Evolutionary conservation across 2,329 filamentous ascomycete species (phyloP).

Genomic region (Fusarium verrucosum): DNA sequence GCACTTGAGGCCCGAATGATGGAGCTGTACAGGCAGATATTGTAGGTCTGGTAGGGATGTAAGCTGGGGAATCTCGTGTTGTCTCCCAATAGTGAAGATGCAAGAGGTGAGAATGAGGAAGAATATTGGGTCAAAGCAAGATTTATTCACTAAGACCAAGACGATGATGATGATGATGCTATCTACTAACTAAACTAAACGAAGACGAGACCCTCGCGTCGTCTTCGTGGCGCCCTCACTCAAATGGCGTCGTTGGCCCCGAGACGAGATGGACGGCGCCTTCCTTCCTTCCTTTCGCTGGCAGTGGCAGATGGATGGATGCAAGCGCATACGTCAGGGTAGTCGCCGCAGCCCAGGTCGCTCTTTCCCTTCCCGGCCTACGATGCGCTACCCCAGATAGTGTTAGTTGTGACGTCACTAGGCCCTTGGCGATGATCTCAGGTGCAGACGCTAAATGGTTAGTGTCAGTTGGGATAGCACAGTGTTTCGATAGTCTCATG

Average conservation of each 20-base stretch:
- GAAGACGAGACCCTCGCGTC: constrained; percentile 29
- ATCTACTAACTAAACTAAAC: too few species aligned
- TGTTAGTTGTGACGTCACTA: constrained; percentile 40
- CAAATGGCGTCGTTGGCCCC: constrained; percentile 33
- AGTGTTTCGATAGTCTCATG: constrained; percentile 4
- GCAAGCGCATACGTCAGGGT: constrained; percentile 36
- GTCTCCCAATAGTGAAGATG: background rate
- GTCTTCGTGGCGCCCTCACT: constrained; percentile 26
- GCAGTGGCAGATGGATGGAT: too few species aligned
- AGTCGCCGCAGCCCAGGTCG: constrained; percentile 30
- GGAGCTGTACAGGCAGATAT: constrained; percentile 9
- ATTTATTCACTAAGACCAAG: constrained; percentile 34
- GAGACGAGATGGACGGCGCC: constrained; percentile 29
- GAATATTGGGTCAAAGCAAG: constrained; percentile 30
- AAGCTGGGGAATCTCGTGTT: background rate
- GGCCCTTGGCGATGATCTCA: constrained; percentile 39
- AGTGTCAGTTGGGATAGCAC: constrained; percentile 2
- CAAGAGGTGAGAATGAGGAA: background rate
- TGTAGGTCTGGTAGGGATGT: constrained; percentile 8
- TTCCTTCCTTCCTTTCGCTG: constrained; percentile 30
- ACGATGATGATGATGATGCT: constrained; percentile 39
- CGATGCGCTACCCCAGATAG: constrained; percentile 39
- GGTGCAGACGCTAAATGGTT: constrained; percentile 26
- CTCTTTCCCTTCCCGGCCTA: constrained; percentile 29
- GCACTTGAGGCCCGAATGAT: background rate